Conservation (phyloP, 176 grass and related monocot genomes). For the bread wheat (Triticum aestivum) region IWGSC_CS_RefSeq_v2.1 NC_057813.1:442689657-442690156, state of each 20-base stretch:
- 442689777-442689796: constrained; percentile 38
- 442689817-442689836: constrained; percentile 49
- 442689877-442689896: neutral
- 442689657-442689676: neutral
- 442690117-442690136: neutral
- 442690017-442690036: constrained; percentile 88
- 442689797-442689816: constrained; percentile 77
- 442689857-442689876: neutral
- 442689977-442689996: constrained; percentile 72
- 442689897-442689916: neutral
- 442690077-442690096: neutral
- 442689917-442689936: neutral
- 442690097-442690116: no score
- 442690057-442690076: constrained; percentile 82
- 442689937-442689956: neutral
- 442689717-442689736: neutral
- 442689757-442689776: constrained; percentile 20
- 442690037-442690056: constrained; percentile 87
- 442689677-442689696: neutral
- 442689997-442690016: constrained; percentile 85
- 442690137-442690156: neutral
- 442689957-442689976: constrained; percentile 67
- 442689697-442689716: neutral
- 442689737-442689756: neutral
- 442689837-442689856: neutral